Base-by-base conservation (phyloP, 2,329 filamentous ascomycete species). In the Colletotrichum lentis region DNA sequence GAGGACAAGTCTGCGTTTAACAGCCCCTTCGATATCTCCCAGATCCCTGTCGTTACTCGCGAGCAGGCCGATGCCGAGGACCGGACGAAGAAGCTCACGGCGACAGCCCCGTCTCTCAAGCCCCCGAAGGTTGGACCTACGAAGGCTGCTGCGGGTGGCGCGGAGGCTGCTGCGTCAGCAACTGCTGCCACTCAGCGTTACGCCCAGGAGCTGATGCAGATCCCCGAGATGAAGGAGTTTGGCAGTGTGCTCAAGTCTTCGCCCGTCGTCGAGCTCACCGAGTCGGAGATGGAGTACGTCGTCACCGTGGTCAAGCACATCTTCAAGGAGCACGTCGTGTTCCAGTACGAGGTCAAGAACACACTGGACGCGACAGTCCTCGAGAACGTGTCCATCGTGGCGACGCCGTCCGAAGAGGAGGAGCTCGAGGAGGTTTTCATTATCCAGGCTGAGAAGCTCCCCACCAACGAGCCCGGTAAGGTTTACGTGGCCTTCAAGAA, bases 341-440 rank as follows among this genome's bases (percentile, higher is more conserved):
- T 99, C 62, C 96, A 99, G 77, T 99, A 96, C 79, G 93, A 98
- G 77, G 90, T 99, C 79, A 98, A 97, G 86, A 99, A 99, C 83
- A 99, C 96, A 2, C 85, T 99, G 12, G 91, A 93, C 14, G 93
- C 94, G 69, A 97, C 94, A 18, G 88, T 99, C 35, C 85, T 98
- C 41, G 93, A 97, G 77, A 93, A 97, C 70, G 93, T 97, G 18
- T 93, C 92, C 0, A 88, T 97, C 46, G 86, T 94, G 20, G 91
- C 91, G 37, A 90, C 91, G 0, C 93, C 94, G 5, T 83, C 89
- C 1, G 91, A 96, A 44, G 91, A 96, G 62, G 94, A 96, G 61
- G 90, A 92, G 74, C 84, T 91, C 5, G 93, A 96, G 75, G 95
- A 98, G 76, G 92, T 97, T 53, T 98, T 98, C 78, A 96, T 97